phyloP scores from a whole-genome alignment of 768 basidiomycete genomes.

The Omphalotus guepiniiformis region DNA sequence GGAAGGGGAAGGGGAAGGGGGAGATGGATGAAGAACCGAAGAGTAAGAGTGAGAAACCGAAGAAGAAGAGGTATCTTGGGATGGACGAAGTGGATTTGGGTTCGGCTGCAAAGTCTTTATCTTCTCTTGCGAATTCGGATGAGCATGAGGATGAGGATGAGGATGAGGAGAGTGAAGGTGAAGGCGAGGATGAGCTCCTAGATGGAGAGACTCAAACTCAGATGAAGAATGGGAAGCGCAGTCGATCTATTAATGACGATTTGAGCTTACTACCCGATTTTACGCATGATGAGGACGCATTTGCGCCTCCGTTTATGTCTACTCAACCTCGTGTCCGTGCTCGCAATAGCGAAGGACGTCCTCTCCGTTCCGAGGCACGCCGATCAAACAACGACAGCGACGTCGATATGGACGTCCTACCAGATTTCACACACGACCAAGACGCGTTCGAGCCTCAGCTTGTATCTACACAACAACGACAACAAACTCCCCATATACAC shows the following conservation, averaged over 20 bases:
- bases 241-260: not conserved
- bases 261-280: conserved; percentile 1
- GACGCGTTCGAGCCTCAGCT: not conserved
- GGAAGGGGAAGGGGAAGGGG: not conserved
- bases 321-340: not conserved
- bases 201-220: not conserved
- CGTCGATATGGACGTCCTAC: not conserved
- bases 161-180: not conserved
- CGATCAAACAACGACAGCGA: not conserved
- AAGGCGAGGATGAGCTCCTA: not conserved
- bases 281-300: not conserved
- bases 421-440: not conserved
- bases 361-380: not conserved
- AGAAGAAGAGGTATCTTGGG: conserved; percentile 1
- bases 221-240: no score
- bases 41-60: not conserved
- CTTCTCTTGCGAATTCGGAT: not conserved
- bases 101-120: conserved; percentile 1
- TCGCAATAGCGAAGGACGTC: not conserved
- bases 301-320: conserved; percentile 1
- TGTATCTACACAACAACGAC: no score
- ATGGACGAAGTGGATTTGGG: conserved; percentile 5
- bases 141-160: not conserved
- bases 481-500: no score
- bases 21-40: not conserved